Conservation (phyloP, 208 protist species). For the Entamoeba histolytica region DNA sequence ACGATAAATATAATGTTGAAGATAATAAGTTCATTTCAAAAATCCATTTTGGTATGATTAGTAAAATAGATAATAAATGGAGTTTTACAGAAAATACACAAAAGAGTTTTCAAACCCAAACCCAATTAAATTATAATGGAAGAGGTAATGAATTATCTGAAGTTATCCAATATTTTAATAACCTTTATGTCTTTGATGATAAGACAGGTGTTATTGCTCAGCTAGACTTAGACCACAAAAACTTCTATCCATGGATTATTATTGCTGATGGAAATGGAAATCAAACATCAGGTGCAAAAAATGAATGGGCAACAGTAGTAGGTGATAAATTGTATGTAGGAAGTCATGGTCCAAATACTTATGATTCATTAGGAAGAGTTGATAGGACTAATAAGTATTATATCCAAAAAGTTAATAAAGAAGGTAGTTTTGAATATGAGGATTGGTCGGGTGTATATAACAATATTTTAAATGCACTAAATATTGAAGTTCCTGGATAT, state of each 20-base stretch:
- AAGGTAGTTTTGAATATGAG: neutral
- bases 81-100: neutral
- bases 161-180: neutral
- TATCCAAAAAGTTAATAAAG: neutral
- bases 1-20: neutral
- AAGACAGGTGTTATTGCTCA: neutral
- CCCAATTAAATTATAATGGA: neutral
- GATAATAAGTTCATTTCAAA: neutral
- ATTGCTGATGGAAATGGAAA: neutral
- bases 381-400: neutral
- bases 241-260: neutral
- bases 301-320: neutral
- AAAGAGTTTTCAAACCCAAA: neutral
- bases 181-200: neutral
- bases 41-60: neutral
- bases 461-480: neutral
- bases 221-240: neutral
- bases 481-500: neutral
- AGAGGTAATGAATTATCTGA: neutral
- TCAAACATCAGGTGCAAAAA: neutral
- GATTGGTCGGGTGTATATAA: neutral
- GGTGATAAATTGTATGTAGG: neutral
- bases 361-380: neutral
- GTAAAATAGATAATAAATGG: neutral
- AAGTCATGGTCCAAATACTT: neutral